phyloP scores from a whole-genome alignment of 805 yeast genomes.

The Osmozyma mogii region DNA sequence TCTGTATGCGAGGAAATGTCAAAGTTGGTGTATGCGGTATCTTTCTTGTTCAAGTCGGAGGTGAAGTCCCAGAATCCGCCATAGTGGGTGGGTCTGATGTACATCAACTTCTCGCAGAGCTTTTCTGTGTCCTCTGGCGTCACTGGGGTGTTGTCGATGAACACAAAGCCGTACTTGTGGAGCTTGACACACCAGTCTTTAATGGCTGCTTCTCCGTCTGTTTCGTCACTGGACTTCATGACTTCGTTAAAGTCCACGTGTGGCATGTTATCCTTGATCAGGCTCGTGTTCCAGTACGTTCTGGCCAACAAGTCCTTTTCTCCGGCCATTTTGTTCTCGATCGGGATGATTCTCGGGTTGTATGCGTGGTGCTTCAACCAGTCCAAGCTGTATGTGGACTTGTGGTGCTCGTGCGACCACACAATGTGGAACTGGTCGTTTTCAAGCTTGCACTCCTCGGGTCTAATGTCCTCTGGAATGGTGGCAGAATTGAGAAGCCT shows the following conservation, averaged over 20 bases:
- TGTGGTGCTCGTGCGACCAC: conserved; percentile 39
- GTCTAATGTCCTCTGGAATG: conserved; percentile 24
- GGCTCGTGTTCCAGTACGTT: conserved; percentile 38
- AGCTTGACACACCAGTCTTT: conserved; percentile 49
- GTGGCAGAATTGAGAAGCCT: conserved; percentile 47
- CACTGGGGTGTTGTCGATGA: conserved; percentile 54
- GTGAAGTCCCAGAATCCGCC: conserved; percentile 83
- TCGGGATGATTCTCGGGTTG: conserved; percentile 38
- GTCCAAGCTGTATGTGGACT: conserved; percentile 24
- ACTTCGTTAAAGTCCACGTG: conserved; percentile 40
- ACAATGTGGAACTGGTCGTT: conserved; percentile 11
- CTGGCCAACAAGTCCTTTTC: conserved; percentile 22
- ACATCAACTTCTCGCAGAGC: conserved; percentile 49
- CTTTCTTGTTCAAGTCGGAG: conserved; percentile 56
- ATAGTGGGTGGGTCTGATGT: conserved; percentile 61
- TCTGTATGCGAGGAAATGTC: conserved; percentile 62
- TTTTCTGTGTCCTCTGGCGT: conserved; percentile 51
- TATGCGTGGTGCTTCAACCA: conserved; percentile 48
- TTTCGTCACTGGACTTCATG: conserved; percentile 25
- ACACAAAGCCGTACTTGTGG: conserved; percentile 52
- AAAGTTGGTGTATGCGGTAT: conserved; percentile 65
- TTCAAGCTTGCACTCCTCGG: conserved; percentile 11
- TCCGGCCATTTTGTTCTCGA: conserved; percentile 19
- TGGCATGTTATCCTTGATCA: conserved; percentile 35
- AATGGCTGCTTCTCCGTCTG: conserved; percentile 35